Evolutionary conservation across 129 eudicot genomes (phyloP).

Genomic region (Artemisia annua): DNA sequence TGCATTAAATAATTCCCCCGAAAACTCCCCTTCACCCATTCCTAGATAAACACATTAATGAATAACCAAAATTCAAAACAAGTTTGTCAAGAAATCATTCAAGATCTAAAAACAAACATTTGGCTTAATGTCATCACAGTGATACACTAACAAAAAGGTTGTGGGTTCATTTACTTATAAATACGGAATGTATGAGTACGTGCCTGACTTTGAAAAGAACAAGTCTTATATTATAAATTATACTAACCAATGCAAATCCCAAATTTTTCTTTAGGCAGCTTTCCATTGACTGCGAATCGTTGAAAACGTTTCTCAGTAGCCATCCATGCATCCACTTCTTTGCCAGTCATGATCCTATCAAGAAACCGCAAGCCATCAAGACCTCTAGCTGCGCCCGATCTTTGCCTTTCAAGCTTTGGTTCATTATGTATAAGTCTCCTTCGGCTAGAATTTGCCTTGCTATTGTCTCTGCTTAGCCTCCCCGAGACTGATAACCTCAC

Average conservation of each 20-base stretch:
- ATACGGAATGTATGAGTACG: too few relatives aligned
- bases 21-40: constrained; percentile 83
- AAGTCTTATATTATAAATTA: neutral
- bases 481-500: constrained; percentile 27
- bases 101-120: constrained; percentile 8
- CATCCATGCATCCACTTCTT: constrained; percentile 81
- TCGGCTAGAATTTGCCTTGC: constrained; percentile 24
- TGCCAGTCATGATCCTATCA: constrained; percentile 60
- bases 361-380: constrained; percentile 75
- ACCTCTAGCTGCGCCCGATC: constrained; percentile 77
- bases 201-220: too few relatives aligned
- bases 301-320: constrained; percentile 73
- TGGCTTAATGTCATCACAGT: neutral
- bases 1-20: constrained; percentile 72
- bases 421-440: constrained; percentile 11
- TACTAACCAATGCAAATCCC: constrained; percentile 79
- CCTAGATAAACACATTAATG: constrained; percentile 46
- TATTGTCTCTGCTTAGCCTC: constrained; percentile 33
- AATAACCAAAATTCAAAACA: neutral
- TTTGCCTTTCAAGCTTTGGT: constrained; percentile 47
- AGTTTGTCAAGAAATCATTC: neutral
- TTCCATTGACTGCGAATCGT: constrained; percentile 51
- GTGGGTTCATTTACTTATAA: too few relatives aligned
- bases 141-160: too few relatives aligned
- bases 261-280: constrained; percentile 71